Conservation (phyloP, 768 basidiomycete species). For the Rhizopogon vesiculosus region DNA sequence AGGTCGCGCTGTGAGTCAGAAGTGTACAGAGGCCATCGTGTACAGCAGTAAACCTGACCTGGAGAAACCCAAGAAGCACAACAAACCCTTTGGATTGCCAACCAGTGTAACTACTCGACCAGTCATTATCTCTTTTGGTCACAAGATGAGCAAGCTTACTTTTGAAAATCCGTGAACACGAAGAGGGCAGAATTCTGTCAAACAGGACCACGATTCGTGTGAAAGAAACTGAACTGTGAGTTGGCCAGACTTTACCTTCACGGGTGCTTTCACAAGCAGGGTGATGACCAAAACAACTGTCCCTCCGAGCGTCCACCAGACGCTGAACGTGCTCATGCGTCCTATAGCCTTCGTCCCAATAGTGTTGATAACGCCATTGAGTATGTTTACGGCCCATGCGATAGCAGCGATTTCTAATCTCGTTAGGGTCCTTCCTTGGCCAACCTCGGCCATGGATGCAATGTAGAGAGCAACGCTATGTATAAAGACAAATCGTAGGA, state of each 20-base stretch:
- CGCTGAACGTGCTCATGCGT: constrained; percentile 47
- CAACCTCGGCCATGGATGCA: constrained; percentile 50
- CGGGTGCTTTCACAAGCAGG: constrained; percentile 51
- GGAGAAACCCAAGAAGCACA: constrained; percentile 47
- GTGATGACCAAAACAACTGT: constrained; percentile 54
- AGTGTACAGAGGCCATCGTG: neutral
- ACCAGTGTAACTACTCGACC: constrained; percentile 38
- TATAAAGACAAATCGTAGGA: neutral
- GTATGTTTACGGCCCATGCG: constrained; percentile 54
- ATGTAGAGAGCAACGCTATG: constrained; percentile 47
- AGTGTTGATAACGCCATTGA: constrained; percentile 51
- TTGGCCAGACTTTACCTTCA: constrained; percentile 32
- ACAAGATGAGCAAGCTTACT: constrained; percentile 22
- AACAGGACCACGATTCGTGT: neutral
- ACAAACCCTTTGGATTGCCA: constrained; percentile 46
- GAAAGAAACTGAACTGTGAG: neutral
- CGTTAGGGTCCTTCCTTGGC: constrained; percentile 37
- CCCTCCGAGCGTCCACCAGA: constrained; percentile 61
- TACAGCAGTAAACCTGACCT: constrained; percentile 19
- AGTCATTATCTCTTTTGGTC: neutral
- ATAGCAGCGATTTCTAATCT: constrained; percentile 47
- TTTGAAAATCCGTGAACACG: constrained; percentile 49
- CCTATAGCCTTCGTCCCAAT: constrained; percentile 54
- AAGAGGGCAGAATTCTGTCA: constrained; percentile 39
- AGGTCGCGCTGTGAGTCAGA: neutral